Evolutionary conservation across 257 asterid genomes (phyloP).

Genomic region (Eustoma russellianum): DNA sequence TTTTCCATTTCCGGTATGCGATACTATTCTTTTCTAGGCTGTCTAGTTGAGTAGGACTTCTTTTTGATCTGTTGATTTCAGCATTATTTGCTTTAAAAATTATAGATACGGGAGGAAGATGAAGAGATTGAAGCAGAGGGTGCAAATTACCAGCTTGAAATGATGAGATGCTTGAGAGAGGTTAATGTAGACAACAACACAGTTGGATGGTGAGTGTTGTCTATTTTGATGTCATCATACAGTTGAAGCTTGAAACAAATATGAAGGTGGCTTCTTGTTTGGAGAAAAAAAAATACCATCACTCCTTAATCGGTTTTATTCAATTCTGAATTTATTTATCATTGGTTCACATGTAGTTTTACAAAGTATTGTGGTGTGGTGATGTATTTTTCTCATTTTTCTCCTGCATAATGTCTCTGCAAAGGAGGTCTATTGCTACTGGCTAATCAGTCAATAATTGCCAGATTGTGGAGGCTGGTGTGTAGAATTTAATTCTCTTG

Average conservation of each 20-base stretch:
- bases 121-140: constrained; percentile 98
- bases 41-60: not conserved
- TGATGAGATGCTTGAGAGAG: constrained; percentile 98
- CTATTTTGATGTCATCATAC: not conserved
- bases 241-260: not conserved
- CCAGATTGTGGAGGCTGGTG: too few relatives aligned
- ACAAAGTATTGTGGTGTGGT: too few relatives aligned
- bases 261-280: too few relatives aligned
- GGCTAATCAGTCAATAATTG: too few relatives aligned
- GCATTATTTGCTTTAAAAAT: not conserved
- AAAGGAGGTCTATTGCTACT: too few relatives aligned
- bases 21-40: not conserved
- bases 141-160: constrained; percentile 94
- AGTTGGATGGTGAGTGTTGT: constrained; percentile 69
- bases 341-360: too few relatives aligned
- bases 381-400: too few relatives aligned
- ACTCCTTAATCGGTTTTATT: not conserved
- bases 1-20: constrained; percentile 89
- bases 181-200: constrained; percentile 98
- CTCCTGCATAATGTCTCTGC: too few relatives aligned
- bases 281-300: not conserved
- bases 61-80: not conserved
- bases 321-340: not conserved
- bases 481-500: too few relatives aligned
- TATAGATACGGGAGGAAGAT: constrained; percentile 89